Evolutionary conservation across 2,329 filamentous ascomycete genomes (phyloP).

Genomic region (Pyricularia sp.): DNA sequence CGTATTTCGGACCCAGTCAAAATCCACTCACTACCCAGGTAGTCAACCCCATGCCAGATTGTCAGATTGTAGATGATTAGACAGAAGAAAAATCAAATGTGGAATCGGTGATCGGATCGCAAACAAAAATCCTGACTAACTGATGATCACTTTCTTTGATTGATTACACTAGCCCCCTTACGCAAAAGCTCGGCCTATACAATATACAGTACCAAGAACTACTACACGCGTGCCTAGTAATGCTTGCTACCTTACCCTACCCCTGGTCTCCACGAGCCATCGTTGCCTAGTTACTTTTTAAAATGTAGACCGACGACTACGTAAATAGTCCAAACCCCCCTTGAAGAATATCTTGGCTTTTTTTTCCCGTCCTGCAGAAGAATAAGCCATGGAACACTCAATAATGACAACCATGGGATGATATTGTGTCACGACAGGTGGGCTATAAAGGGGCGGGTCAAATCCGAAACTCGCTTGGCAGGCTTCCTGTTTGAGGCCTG

Average conservation of each 20-base stretch:
- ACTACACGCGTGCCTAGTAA: too few relatives aligned
- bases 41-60: background rate
- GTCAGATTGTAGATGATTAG: background rate
- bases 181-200: background rate
- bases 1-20: background rate
- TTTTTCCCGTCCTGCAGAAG: background rate
- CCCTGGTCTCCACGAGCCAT: background rate
- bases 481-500: constrained; percentile 20
- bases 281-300: background rate
- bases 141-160: background rate
- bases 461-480: constrained; percentile 26
- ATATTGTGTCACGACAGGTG: background rate
- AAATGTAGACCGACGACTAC: background rate
- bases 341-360: background rate
- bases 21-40: background rate
- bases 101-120: background rate
- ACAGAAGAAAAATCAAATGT: background rate
- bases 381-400: background rate
- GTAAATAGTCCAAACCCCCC: background rate
- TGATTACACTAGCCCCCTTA: background rate
- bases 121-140: background rate
- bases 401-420: background rate
- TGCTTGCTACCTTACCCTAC: too few relatives aligned
- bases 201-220: too few relatives aligned
- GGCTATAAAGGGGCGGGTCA: constrained; percentile 6